Conservation (phyloP, 257 asterid genomes). For the Solanum pimpinellifolium region DNA sequence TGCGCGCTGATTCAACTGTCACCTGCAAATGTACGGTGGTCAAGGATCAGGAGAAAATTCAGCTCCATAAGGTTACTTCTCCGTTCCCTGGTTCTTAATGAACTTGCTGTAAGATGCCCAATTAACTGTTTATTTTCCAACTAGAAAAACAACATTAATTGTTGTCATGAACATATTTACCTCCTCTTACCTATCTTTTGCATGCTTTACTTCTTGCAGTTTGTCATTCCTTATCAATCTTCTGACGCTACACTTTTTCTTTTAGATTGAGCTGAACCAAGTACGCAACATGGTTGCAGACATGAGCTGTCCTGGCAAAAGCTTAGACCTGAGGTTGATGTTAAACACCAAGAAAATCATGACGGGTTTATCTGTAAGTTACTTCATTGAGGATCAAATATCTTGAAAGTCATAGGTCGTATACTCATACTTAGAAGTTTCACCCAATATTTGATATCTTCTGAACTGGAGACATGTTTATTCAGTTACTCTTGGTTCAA, state of each 20-base stretch:
- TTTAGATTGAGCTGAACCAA: slow-evolving; percentile 27
- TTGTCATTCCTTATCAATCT: background rate
- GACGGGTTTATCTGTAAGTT: slow-evolving; percentile 22
- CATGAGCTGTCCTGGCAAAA: slow-evolving; percentile 32
- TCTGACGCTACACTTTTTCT: background rate
- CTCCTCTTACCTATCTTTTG: background rate
- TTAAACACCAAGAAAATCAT: slow-evolving; percentile 20
- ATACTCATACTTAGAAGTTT: too few relatives aligned
- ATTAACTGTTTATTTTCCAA: background rate
- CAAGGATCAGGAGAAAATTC: slow-evolving; percentile 13
- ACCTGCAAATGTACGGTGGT: slow-evolving; percentile 31
- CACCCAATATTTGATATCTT: too few relatives aligned
- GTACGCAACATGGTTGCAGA: slow-evolving; percentile 41
- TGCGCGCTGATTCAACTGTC: slow-evolving; percentile 23
- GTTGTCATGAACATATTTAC: background rate
- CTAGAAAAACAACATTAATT: background rate
- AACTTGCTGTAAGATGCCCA: background rate
- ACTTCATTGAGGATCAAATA: background rate
- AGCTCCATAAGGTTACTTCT: slow-evolving; percentile 29
- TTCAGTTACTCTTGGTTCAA: background rate
- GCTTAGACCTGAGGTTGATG: slow-evolving; percentile 44
- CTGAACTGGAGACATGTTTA: background rate
- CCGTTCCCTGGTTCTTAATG: background rate
- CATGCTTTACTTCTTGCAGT: background rate
- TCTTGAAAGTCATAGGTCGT: background rate